These are phyloP conservation scores for Larix kaempferi DNA, from an alignment of 75 land plant genomes.

Conservation along the genomic window DNA sequence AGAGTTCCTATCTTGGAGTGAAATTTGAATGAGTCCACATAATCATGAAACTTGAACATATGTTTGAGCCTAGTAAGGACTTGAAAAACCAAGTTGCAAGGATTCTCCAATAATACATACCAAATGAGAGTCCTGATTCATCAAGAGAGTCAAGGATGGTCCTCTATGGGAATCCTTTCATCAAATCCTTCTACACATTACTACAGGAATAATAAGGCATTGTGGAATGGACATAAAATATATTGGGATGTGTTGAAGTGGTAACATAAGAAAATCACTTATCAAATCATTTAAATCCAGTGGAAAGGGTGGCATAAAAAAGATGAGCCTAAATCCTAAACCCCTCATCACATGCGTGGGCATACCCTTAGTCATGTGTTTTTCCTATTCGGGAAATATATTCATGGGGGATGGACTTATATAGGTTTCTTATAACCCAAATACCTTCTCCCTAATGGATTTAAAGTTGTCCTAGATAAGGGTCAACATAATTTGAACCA, in stretches of 20 bases:
- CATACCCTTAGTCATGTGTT: conserved; percentile 53
- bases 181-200: conserved; percentile 78
- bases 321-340: conserved; percentile 72
- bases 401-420: conserved; percentile 79
- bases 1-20: conserved; percentile 70
- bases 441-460: conserved; percentile 96
- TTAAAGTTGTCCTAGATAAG: conserved; percentile 96
- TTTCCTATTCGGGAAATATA: conserved; percentile 93
- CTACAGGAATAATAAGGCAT: conserved; percentile 83
- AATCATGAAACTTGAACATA: conserved; percentile 55
- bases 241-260: conserved; percentile 95
- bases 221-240: conserved; percentile 92
- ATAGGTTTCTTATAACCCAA: conserved; percentile 69
- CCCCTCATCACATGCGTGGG: conserved; percentile 82
- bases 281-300: conserved; percentile 84
- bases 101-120: conserved; percentile 90
- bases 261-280: conserved; percentile 98
- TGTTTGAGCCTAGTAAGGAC: conserved; percentile 70
- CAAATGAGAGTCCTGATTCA: conserved; percentile 65
- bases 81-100: conserved; percentile 75
- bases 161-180: conserved; percentile 93
- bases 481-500: conserved; percentile 77
- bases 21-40: conserved; percentile 45
- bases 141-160: conserved; percentile 71
- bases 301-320: conserved; percentile 65